Evolutionary conservation across 768 basidiomycete genomes (phyloP).

Genomic region (Lactarius vividus): DNA sequence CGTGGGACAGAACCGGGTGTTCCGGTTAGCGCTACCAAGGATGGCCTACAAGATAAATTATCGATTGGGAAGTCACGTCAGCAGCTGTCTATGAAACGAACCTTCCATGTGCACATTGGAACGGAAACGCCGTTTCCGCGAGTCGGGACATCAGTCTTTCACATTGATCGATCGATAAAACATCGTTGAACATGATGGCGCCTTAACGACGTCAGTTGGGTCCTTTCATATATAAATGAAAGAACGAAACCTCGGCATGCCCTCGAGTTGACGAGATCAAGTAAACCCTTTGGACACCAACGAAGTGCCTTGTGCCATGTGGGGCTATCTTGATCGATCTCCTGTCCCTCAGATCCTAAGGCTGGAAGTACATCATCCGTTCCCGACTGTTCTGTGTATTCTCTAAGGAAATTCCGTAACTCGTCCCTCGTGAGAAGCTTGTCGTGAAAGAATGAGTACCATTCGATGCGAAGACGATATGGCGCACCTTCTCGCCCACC

Average conservation of each 20-base stretch:
- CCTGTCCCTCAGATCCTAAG: conserved; percentile 15
- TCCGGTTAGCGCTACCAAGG: conserved; percentile 49
- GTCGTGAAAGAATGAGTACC: conserved; percentile 19
- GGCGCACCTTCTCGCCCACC: conserved; percentile 61
- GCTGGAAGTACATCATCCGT: conserved; percentile 37
- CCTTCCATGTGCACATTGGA: conserved; percentile 97
- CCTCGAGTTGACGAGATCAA: conserved; percentile 89
- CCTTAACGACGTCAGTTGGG: conserved; percentile 45
- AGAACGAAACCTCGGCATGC: conserved; percentile 77
- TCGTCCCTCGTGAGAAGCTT: conserved; percentile 69
- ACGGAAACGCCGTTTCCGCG: conserved; percentile 74
- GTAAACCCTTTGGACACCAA: conserved; percentile 76
- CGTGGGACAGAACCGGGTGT: conserved; percentile 25
- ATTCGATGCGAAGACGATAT: neutral
- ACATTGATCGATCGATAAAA: conserved; percentile 66
- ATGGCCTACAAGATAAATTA: conserved; percentile 40
- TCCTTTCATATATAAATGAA: conserved; percentile 4
- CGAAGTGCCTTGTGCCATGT: conserved; percentile 71
- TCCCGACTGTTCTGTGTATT: conserved; percentile 62
- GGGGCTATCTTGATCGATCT: conserved; percentile 7
- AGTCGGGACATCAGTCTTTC: conserved; percentile 63
- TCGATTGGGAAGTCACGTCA: conserved; percentile 7
- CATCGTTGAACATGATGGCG: conserved; percentile 96
- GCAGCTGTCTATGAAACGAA: conserved; percentile 30
- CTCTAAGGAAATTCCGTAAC: conserved; percentile 72